Evolutionary conservation across 2,329 filamentous ascomycete species (phyloP), one percentile per base, ranked within the genome.

Genomic region (Xylaria digitata): DNA sequence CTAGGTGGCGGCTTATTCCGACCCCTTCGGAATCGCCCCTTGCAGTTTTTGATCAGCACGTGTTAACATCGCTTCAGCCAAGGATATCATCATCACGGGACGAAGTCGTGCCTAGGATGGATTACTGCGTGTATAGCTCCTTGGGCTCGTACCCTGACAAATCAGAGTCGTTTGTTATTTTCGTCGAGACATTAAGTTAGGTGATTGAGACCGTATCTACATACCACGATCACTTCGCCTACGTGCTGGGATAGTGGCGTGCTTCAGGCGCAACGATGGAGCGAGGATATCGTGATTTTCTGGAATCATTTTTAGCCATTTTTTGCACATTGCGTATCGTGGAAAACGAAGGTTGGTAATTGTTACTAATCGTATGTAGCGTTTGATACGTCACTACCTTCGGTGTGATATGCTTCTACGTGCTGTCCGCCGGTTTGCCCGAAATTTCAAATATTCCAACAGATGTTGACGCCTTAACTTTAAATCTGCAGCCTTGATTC

Each of bases 1-100:
- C 30, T 34, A 15, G 49, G 49, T 53, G 32, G 49, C 32, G n/a
- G 30, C 49, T 52, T 52, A 52, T 37, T 11, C 30, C n/a, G 5
- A 40, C 37, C 37, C 37, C 37, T 34, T 34, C 9, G 9, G 32
- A 5, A 34, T 8, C 32, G 32, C 32, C 32, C 32, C 32, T 5
- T 40, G 37, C 9, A 40, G 11, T 3, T 40, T 40, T 40, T 40
- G 37, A 15, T 40, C 13, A 40, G 37, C 37, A 40, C 37, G 37
- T 40, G 37, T 15, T 40, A 13, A 40, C 37, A 9, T 40, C 37
- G 9, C 37, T 13, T 40, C 37, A 5, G 11, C 11, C 8, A 40
- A 26, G 9, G 37, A 40, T 40, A 40, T 40, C 13, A 40, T 13
- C 13, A 13, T 15, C 37, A 13, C 3, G 11, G 37, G 11, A 40